phyloP scores from a whole-genome alignment of 2,329 filamentous ascomycete genomes.

The Diaporthe citrichinensis region DNA sequence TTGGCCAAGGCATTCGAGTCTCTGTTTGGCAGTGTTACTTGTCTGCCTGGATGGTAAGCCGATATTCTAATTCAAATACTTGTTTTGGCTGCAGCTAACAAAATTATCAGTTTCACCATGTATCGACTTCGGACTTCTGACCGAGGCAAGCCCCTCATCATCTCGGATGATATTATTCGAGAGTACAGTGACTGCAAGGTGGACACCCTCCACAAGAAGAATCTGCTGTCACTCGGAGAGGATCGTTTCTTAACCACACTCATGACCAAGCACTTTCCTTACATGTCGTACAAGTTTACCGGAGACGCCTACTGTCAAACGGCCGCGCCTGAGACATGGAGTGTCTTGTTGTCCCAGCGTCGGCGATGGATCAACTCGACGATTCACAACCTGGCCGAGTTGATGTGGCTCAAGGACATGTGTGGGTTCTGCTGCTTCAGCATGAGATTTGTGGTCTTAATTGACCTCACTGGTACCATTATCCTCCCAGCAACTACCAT shows the following conservation, averaged over 20 bases:
- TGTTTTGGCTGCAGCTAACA: slow-evolving; percentile 53
- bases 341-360: slow-evolving; percentile 94
- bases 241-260: slow-evolving; percentile 97
- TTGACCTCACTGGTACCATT: slow-evolving; percentile 93
- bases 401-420: slow-evolving; percentile 91
- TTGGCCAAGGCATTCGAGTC: slow-evolving; percentile 97
- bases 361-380: slow-evolving; percentile 99
- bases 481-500: slow-evolving; percentile 90
- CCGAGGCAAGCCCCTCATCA: slow-evolving; percentile 93
- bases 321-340: slow-evolving; percentile 94
- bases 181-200: slow-evolving; percentile 93
- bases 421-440: slow-evolving; percentile 99
- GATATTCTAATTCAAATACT: background rate
- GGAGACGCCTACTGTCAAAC: slow-evolving; percentile 94
- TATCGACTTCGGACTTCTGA: slow-evolving; percentile 95
- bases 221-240: slow-evolving; percentile 91
- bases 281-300: slow-evolving; percentile 96
- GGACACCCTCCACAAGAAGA: slow-evolving; percentile 98
- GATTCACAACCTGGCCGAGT: slow-evolving; percentile 93
- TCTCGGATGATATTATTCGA: slow-evolving; percentile 86
- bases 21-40: slow-evolving; percentile 97
- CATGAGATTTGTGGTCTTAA: slow-evolving; percentile 96
- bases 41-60: slow-evolving; percentile 97
- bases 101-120: slow-evolving; percentile 88
- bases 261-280: slow-evolving; percentile 98